phyloP scores from a whole-genome alignment of 2,329 filamentous ascomycete genomes.

The Phaeomoniella chlamydospora region DNA sequence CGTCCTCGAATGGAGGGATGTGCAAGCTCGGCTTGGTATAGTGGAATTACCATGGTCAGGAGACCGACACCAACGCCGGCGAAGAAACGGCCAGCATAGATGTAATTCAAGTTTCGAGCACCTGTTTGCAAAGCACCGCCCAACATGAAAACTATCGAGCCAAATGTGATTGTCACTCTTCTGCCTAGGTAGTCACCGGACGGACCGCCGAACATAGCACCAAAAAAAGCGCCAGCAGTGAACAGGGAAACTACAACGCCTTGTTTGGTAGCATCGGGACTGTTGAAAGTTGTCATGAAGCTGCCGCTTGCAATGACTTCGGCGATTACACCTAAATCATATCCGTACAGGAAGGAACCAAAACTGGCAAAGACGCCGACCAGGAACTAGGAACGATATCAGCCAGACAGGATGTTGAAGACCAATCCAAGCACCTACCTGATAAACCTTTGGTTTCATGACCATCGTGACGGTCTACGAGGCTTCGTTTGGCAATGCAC shows the following conservation, averaged over 20 bases:
- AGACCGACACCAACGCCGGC: slow-evolving; percentile 52
- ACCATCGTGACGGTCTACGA: slow-evolving; percentile 26
- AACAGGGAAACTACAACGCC: slow-evolving; percentile 66
- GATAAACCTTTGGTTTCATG: slow-evolving; percentile 43
- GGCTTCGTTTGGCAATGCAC: not conserved
- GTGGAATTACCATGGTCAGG: slow-evolving; percentile 49
- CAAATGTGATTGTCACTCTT: slow-evolving; percentile 56
- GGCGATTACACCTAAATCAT: slow-evolving; percentile 46
- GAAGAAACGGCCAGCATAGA: slow-evolving; percentile 56
- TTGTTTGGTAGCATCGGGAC: slow-evolving; percentile 18
- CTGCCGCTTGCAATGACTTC: slow-evolving; percentile 34
- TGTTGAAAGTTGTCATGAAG: slow-evolving; percentile 17
- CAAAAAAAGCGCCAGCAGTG: slow-evolving; percentile 61
- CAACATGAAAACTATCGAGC: slow-evolving; percentile 55
- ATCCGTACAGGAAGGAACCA: slow-evolving; percentile 43
- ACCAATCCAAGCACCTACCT: slow-evolving; percentile 19
- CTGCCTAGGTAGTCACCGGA: slow-evolving; percentile 52
- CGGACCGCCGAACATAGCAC: slow-evolving; percentile 49
- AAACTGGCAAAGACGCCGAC: slow-evolving; percentile 44
- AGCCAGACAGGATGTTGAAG: slow-evolving; percentile 3
- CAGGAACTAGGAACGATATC: slow-evolving; percentile 30
- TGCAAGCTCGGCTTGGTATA: slow-evolving; percentile 68
- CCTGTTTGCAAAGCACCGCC: slow-evolving; percentile 63
- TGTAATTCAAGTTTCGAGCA: slow-evolving; percentile 42
- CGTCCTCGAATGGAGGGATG: slow-evolving; percentile 65